Evolutionary conservation across 139 green algal species (phyloP), one percentile per base, ranked within the genome.

Genomic region (Picochlorum sp.): DNA sequence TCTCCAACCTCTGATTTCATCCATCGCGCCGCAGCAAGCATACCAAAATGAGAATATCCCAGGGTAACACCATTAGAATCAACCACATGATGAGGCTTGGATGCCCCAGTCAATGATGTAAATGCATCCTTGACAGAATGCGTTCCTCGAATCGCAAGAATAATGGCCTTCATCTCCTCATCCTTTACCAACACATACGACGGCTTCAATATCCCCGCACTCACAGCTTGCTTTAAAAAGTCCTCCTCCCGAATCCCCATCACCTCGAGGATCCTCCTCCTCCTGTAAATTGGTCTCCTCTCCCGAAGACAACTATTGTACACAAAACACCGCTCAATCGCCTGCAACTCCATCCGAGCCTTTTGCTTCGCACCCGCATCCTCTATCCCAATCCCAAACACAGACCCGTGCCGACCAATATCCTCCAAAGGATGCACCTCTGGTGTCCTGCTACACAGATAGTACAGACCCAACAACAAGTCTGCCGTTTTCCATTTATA

Each of bases 1-100:
- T 61, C 47, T 24, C 74, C 63, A 3, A 71, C 63, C 47, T 80
- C 68, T 15, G 32, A 21, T 61, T 82, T 66, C 47, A 95, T 67
- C 85, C 88, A 94, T 1, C 88, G 71, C 16, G 89, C 89, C 2
- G 83, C 86, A 45, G 89, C 88, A 64, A 96, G 78, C 89, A 96
- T 96, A 68, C 88, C 88, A 66, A 92, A 85, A 76, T 96, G 89
- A 23, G 66, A 80, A 72, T 88, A 94, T 6, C 89, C 89, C 45
- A 95, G 67, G 58, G 87, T 81, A 15, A 93, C 77, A 3, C 74
- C 74, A 30, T 82, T 67, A 4, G 57, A 38, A 3, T 83, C 69
- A 32, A 93, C 74, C 24, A 87, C 61, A 71, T 95, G 89, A 63
- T 95, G 89, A 9, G 87, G 87, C 76, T 94, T 95, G 23, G 71